phyloP scores from a whole-genome alignment of 768 basidiomycete species.

The Pleurotus cornucopiae region DNA sequence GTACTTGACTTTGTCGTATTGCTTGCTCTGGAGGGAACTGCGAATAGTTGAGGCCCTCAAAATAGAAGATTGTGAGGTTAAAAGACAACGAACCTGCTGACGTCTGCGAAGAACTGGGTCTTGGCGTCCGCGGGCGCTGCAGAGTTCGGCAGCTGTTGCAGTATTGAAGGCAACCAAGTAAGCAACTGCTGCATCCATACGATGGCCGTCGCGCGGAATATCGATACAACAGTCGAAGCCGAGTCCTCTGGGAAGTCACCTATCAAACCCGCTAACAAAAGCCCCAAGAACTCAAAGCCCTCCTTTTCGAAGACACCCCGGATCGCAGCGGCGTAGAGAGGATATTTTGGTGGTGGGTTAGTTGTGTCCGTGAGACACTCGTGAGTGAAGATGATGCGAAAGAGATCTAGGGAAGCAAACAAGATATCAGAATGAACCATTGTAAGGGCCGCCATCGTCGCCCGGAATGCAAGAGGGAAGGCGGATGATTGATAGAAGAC shows the following conservation, averaged over 20 bases:
- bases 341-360: conserved; percentile 48
- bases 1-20: conserved; percentile 82
- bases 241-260: conserved; percentile 89
- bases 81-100: conserved; percentile 58
- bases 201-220: conserved; percentile 65
- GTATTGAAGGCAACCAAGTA: conserved; percentile 65
- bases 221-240: conserved; percentile 64
- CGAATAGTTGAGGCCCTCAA: conserved; percentile 1
- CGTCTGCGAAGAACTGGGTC: conserved; percentile 66
- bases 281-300: conserved; percentile 66
- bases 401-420: conserved; percentile 77
- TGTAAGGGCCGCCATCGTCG: conserved; percentile 72
- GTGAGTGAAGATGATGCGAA: conserved; percentile 72
- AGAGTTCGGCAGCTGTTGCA: conserved; percentile 65
- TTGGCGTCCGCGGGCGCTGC: conserved; percentile 63
- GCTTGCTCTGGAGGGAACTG: conserved; percentile 61
- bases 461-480: conserved; percentile 75
- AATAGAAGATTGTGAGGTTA: conserved; percentile 1
- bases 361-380: conserved; percentile 53
- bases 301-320: conserved; percentile 59
- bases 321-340: conserved; percentile 60
- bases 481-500: conserved; percentile 74
- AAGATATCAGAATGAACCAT: conserved; percentile 81
- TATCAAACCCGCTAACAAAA: conserved; percentile 73
- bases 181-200: conserved; percentile 69